Conservation (phyloP, 2,329 filamentous ascomycete genomes). For the Thermomyces lanuginosus region DNA sequence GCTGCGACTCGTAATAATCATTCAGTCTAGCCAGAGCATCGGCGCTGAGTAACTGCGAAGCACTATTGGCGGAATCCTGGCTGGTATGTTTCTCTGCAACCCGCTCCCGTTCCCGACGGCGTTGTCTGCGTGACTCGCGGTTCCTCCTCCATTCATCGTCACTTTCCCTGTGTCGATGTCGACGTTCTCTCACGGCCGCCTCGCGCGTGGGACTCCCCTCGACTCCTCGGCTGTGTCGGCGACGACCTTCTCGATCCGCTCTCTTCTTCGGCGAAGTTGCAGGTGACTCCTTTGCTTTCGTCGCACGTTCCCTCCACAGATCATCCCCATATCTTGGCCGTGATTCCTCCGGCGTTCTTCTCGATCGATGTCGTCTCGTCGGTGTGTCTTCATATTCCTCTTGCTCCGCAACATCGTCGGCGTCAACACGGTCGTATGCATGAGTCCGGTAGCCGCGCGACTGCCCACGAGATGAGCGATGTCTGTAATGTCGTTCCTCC, state of each 20-base stretch:
- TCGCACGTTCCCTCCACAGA: slow-evolving; percentile 11
- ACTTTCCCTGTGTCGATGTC: slow-evolving; percentile 10
- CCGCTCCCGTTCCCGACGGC: slow-evolving; percentile 9
- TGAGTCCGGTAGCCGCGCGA: slow-evolving; percentile 10
- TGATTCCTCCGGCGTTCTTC: slow-evolving; percentile 1
- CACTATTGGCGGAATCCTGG: slow-evolving; percentile 27
- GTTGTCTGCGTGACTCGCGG: slow-evolving; percentile 10
- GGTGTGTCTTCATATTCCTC: slow-evolving; percentile 5
- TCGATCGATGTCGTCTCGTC: slow-evolving; percentile 1
- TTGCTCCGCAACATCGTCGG: slow-evolving; percentile 9
- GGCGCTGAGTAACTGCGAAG: slow-evolving; percentile 28
- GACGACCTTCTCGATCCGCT: slow-evolving; percentile 18
- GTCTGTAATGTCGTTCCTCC: slow-evolving; percentile 6
- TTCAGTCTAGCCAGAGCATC: slow-evolving; percentile 52
- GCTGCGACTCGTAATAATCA: slow-evolving; percentile 41
- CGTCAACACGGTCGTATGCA: slow-evolving; percentile 10
- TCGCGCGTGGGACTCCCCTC: slow-evolving; percentile 13
- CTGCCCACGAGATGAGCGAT: slow-evolving; percentile 9
- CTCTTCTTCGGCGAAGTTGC: slow-evolving; percentile 21
- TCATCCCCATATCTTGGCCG: slow-evolving; percentile 1
- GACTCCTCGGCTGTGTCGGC: slow-evolving; percentile 13
- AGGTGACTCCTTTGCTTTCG: slow-evolving; percentile 22
- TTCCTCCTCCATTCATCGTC: slow-evolving; percentile 10
- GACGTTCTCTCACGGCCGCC: slow-evolving; percentile 8
- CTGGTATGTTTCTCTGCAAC: slow-evolving; percentile 16